phyloP scores from a whole-genome alignment of 1,284 basidiomycete genomes.

The Baeospora myosura region DNA sequence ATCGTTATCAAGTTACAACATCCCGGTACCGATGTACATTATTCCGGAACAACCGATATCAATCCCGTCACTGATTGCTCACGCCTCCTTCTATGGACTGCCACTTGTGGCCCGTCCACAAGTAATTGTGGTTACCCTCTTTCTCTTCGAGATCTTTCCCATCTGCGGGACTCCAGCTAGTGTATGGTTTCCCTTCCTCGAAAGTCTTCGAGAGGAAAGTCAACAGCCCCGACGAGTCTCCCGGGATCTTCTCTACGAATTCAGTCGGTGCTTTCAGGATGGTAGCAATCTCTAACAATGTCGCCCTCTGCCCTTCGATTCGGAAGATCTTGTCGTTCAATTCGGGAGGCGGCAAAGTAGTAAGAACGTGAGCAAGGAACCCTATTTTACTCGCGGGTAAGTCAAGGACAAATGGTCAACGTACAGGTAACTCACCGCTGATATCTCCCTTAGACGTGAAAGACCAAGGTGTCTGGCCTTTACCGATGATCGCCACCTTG shows the following conservation, averaged over 20 bases:
- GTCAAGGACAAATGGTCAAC: not conserved
- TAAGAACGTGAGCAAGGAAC: constrained; percentile 24
- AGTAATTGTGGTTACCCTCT: not conserved
- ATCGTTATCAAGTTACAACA: too few relatives aligned
- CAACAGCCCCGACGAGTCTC: not conserved
- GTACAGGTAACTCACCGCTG: constrained; percentile 12
- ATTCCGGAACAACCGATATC: too few relatives aligned
- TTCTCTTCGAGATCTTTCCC: not conserved
- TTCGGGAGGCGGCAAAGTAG: constrained; percentile 17
- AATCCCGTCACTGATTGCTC: too few relatives aligned
- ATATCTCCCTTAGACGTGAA: constrained; percentile 17
- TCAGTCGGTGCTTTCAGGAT: not conserved
- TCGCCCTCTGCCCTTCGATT: constrained; percentile 21
- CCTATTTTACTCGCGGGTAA: constrained; percentile 11
- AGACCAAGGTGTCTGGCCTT: constrained; percentile 15
- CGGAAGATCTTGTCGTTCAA: constrained; percentile 19
- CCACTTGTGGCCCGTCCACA: not conserved
- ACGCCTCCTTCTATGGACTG: too few relatives aligned
- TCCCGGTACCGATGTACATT: too few relatives aligned
- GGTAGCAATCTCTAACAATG: constrained; percentile 16
- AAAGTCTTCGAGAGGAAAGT: not conserved
- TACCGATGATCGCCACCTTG: constrained; percentile 15
- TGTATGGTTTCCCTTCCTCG: not conserved
- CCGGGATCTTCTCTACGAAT: not conserved
- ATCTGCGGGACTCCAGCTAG: not conserved